Percentiles rank a stretch among this genome's conserved stretches.
Evolutionary conservation across 176 grass and related monocot genomes (phyloP).

Genomic region (Triticum monococcum): DNA sequence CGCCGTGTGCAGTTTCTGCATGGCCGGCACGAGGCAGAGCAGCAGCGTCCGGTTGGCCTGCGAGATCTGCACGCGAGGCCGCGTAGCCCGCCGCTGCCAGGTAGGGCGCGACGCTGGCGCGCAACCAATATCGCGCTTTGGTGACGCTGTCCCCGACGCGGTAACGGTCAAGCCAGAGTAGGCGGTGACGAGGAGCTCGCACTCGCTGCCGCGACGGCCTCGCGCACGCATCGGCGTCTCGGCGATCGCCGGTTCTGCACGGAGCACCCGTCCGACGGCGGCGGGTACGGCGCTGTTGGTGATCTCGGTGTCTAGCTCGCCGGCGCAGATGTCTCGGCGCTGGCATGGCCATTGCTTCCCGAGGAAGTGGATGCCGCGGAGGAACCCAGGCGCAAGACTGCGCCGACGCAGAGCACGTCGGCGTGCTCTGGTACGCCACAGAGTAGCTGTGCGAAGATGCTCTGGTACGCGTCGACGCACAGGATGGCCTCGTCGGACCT

Average conservation of each 20-base stretch:
- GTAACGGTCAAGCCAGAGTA: slow-evolving; percentile 65
- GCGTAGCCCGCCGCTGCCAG: slow-evolving; percentile 27
- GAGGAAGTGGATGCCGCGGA: slow-evolving; percentile 55
- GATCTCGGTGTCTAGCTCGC: slow-evolving; percentile 31
- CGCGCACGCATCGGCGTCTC: slow-evolving; percentile 53
- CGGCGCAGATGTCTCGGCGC: slow-evolving; percentile 38
- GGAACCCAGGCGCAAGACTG: slow-evolving; percentile 53
- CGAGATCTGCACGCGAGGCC: slow-evolving; percentile 59
- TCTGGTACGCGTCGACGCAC: no score
- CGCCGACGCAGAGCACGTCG: slow-evolving; percentile 12
- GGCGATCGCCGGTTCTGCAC: slow-evolving; percentile 43
- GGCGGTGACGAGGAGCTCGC: slow-evolving; percentile 60
- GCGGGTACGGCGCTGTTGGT: slow-evolving; percentile 33
- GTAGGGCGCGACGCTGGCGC: no score
- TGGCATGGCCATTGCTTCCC: slow-evolving; percentile 48
- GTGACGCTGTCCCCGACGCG: slow-evolving; percentile 44
- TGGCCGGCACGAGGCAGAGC: slow-evolving; percentile 11
- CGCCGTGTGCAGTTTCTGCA: slow-evolving; percentile 71
- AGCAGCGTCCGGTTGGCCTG: slow-evolving; percentile 34
- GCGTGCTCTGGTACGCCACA: no score
- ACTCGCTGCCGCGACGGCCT: slow-evolving; percentile 50
- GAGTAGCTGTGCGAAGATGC: no score
- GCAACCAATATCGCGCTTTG: no score
- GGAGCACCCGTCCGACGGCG: slow-evolving; percentile 25
- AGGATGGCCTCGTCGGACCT: no score